Base-by-base conservation (phyloP, 805 yeast species). In the Saturnispora mendoncae region DNA sequence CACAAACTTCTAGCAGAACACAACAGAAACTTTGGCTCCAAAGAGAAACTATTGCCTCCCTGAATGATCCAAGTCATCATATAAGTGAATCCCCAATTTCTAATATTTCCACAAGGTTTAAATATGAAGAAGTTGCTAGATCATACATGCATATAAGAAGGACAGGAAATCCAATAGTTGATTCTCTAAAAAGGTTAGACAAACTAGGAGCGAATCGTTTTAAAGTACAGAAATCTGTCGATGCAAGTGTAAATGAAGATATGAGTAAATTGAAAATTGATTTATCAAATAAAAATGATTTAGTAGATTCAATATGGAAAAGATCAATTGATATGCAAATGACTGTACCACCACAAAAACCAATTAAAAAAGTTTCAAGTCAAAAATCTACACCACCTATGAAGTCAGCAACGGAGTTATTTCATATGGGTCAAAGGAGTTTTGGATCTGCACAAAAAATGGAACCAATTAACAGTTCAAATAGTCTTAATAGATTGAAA, bases 1-100 rank as follows among this genome's bases (percentile, higher is more conserved):
- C 61, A 0, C 64, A 64, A 39, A 56, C 64, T 23, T 84, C 78
- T 46, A 77, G 84, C 1, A 68, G 95, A 61, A 84, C 94, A 0
- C 95, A 85, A 54, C 92, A 83, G 54, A 72, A 79, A 47, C 68
- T 86, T 39, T 84, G 94, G 94, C 64, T 85, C 26, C 94, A 83
- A 57, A 67, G 90, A 48, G 90, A 83, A 49, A 57, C 55, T 39
- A 44, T 57, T 24, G 80, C 75, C 51, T 76, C 84, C 2, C 63
- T 81, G 32, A 64, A 80, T 62, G 88, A 80, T 55, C 59, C 78
- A 39, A 46, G 38, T 19, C 46, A 38, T 10, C 33, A 27, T 2
- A 60, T 51, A 47, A 55, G 50, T 23, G 53, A 51, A 21, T 51
- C 46, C 21, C 41, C 46, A 8, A 38, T 58, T 17, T 49, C 52